phyloP scores from a whole-genome alignment of 2,329 filamentous ascomycete genomes.

The Aspergillus novofumigatus region DNA sequence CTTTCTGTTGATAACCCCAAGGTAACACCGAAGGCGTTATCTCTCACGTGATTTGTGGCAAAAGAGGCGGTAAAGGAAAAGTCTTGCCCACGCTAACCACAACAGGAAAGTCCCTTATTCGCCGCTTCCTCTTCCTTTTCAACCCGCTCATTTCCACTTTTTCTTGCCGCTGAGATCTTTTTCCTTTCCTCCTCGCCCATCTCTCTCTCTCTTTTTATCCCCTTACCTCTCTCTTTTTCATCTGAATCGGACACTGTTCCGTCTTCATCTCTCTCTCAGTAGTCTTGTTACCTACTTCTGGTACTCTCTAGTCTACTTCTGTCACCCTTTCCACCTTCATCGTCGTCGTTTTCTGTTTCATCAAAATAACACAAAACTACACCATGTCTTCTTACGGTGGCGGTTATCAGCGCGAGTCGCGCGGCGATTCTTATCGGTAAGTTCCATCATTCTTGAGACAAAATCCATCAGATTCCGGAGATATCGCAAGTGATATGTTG shows the following conservation, averaged over 20 bases:
- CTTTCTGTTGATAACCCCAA: too few relatives aligned
- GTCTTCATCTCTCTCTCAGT: not conserved
- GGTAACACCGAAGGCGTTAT: too few relatives aligned
- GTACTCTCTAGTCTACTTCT: not conserved
- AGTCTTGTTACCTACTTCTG: not conserved
- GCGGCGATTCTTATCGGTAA: constrained; percentile 46
- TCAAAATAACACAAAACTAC: constrained; percentile 20
- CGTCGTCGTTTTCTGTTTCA: not conserved
- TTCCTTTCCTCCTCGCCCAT: constrained; percentile 20
- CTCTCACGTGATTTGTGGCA: not conserved
- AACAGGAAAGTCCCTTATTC: constrained; percentile 1
- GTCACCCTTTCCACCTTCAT: not conserved
- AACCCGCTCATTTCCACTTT: constrained; percentile 23
- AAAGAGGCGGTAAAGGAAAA: constrained; percentile 6
- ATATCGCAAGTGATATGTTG: not conserved
- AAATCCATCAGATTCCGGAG: not conserved
- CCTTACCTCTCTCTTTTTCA: constrained; percentile 6
- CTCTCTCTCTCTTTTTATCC: constrained; percentile 17
- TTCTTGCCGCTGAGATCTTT: constrained; percentile 9
- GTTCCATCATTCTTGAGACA: constrained; percentile 6
- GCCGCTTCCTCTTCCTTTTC: constrained; percentile 19
- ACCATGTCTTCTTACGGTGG: constrained; percentile 73
- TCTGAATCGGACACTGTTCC: not conserved
- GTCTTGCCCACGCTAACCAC: not conserved
- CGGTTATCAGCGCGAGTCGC: constrained; percentile 44